A percentile compares a stretch with the other conserved stretches of the same genome.
phyloP scores from a whole-genome alignment of 176 grass and related monocot species.

The Hordeum marinum region DNA sequence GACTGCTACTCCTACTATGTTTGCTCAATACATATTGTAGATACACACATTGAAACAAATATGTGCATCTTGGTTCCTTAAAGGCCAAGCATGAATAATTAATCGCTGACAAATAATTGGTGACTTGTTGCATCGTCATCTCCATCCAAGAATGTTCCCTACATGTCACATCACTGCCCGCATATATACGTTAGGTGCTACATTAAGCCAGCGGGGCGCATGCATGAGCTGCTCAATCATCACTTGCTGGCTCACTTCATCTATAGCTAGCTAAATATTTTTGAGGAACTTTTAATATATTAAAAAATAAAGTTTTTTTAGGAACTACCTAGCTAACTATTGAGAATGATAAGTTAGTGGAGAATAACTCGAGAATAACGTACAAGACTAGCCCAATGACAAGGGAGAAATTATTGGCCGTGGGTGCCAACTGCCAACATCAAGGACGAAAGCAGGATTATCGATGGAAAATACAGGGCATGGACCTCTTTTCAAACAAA shows the following conservation, averaged over 20 bases:
- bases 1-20: background rate
- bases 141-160: slow-evolving; percentile 49
- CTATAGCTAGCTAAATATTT: too few species aligned
- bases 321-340: too few species aligned
- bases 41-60: background rate
- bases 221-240: background rate
- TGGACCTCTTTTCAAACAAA: too few species aligned
- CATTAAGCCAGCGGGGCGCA: slow-evolving; percentile 9
- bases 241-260: background rate
- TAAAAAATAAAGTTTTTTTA: too few species aligned
- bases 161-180: background rate
- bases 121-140: slow-evolving; percentile 35
- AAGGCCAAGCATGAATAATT: slow-evolving; percentile 28
- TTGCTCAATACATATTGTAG: background rate
- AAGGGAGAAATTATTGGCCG: too few species aligned
- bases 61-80: slow-evolving; percentile 21
- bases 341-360: too few species aligned
- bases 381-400: too few species aligned
- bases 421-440: too few species aligned
- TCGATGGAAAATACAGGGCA: too few species aligned
- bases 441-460: too few species aligned
- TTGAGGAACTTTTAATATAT: too few species aligned
- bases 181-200: slow-evolving; percentile 13
- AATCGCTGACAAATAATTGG: slow-evolving; percentile 20
- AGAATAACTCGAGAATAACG: too few species aligned